Conservation (phyloP, 306 rosid species). For the Quercus agrifolia region DNA sequence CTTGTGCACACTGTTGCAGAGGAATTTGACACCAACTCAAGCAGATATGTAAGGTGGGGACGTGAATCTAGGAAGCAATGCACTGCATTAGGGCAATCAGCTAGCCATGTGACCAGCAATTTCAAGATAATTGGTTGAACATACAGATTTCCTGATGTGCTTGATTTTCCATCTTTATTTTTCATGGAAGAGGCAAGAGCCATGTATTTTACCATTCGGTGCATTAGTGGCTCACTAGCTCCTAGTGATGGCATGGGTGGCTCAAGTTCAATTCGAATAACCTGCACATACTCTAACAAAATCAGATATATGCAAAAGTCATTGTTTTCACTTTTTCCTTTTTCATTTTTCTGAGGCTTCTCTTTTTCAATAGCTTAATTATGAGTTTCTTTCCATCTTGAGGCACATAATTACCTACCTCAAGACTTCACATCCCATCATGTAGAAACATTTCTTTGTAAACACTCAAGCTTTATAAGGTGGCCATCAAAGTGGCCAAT, state of each 20-base stretch:
- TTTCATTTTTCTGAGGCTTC: not conserved
- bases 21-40: conserved; percentile 73
- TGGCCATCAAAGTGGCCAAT: not conserved
- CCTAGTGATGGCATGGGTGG: conserved; percentile 75
- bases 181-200: conserved; percentile 83
- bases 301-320: not conserved
- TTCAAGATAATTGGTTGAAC: conserved; percentile 69
- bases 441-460: not conserved
- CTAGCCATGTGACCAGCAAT: conserved; percentile 79
- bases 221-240: conserved; percentile 77
- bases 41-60: conserved; percentile 83
- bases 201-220: conserved; percentile 79
- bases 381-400: not conserved
- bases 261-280: conserved; percentile 73
- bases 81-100: conserved; percentile 81
- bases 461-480: not conserved
- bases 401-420: not conserved
- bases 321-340: not conserved
- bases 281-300: conserved; percentile 49
- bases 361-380: not conserved
- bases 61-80: conserved; percentile 87
- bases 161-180: conserved; percentile 67
- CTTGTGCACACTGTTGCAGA: conserved; percentile 64
- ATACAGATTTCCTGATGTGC: conserved; percentile 45
- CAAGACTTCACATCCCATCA: not conserved